Base-by-base conservation (phyloP, 1,139 yeast genomes). In the Yueomyces sp. region DNA sequence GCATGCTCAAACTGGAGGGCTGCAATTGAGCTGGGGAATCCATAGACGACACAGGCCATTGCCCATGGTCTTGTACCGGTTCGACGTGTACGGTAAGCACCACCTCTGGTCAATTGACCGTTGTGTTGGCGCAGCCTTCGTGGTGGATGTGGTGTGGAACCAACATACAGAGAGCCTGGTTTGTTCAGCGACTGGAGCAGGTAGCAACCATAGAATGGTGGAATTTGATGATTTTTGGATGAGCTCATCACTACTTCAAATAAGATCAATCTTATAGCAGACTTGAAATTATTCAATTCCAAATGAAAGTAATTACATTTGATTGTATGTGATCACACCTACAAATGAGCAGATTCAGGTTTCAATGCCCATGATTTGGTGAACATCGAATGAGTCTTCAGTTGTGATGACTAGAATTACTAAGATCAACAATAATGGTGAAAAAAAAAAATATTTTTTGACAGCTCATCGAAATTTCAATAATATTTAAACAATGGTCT, bases 1-100 rank as follows among this genome's bases (percentile, higher is more conserved):
- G 93, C 89, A 59, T 81, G 85, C 52, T 79, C 81, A 48, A 67
- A 68, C 57, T 81, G 89, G 43, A 84, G 61, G 0, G 94, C 94
- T 4, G 79, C 63, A 3, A 79, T 68, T 48, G 74, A 75, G n/a
- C 78, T 75, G 1, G 86, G 86, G 55, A 84, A 84, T 7, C 89
- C 87, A 50, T 78, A 66, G 0, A 84, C 80, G 3, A 78, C 55
- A 39, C 74, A 50, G 0, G 72, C 60, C 79, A 81, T 76, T 44
- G 71, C 72, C 95, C 95, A 84, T 0, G 95, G 94, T 40, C 89
- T 60, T 37, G 66, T 69, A 0, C 76, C 78, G 27, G 59, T 57
- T 38, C 67, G 61, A 47, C 69, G 75, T 0, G 95, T 84, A 38
- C 75, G 63, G 53, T 65, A 76, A 0, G 95, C 95, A 1, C 89